Base-by-base conservation (phyloP, 495 filamentous ascomycete genomes). In the Podospora conica region DNA sequence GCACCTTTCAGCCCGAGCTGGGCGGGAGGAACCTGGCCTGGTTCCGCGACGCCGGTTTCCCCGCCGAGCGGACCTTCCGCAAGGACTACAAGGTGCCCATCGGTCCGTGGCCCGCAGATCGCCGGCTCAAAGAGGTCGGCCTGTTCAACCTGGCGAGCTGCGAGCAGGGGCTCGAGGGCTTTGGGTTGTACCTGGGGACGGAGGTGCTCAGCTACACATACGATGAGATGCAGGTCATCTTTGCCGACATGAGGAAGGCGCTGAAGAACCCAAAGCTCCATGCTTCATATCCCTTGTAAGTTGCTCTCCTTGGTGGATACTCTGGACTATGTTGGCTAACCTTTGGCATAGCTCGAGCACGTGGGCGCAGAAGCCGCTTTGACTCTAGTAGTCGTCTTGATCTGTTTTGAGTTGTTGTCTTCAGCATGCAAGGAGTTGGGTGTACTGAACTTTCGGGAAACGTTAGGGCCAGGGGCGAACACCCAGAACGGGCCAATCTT, bases 91-190 rank as follows among this genome's bases (percentile, higher is more conserved):
- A 77, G 69, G 66, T 73, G 15, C 78, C 79, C 3, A 28, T 78
- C 8, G 81, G 81, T 8, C 68, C 73, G 3, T 86, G 85, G 84
- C 73, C 80, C 3, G 69, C 65, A 9, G 78, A 87, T 54, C 73
- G 70, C 23, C 76, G 75, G 31, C 53, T 82, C 61, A 82, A 82
- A 65, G 76, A 84, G 66, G 71, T 86, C 29, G 84, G 84, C 1
- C 65, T 65, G 20, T 74, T 67, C 70, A 69, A 67, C 33, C 70
- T 71, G 12, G 70, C 65, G 58, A 68, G 62, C 33, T 53, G 70
- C 5, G 74, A 76, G 54, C 66, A 72, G 28, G 69, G 70, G 55
- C 59, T 76, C 0, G 74, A 76, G 65, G 77, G 77, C 0, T 78
- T 73, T 58, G 53, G 74, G 15, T 63, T 73, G 11, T 74, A 69